Percentiles rank a stretch among this genome's conserved stretches.
These are phyloP conservation scores for Fusarium redolens DNA, from an alignment of 2,329 filamentous ascomycete genomes.

Conservation along the genomic window DNA sequence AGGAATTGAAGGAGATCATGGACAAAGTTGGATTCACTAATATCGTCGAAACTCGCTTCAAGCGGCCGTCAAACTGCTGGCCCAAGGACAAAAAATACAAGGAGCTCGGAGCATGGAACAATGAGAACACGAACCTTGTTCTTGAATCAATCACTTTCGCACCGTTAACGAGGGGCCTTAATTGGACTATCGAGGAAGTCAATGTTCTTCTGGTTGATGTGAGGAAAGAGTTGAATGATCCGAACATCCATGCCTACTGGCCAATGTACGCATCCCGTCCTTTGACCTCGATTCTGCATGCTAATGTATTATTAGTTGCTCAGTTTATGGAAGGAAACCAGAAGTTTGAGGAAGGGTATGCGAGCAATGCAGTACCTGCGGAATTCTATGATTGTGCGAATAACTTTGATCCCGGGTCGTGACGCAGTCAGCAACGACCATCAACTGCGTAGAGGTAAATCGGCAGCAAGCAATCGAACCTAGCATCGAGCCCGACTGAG, in stretches of 20 bases:
- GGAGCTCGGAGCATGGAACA: neutral
- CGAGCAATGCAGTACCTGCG: neutral
- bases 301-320: neutral
- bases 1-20: neutral
- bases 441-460: no score
- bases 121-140: neutral
- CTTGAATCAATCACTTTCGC: neutral
- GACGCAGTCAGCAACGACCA: neutral
- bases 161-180: neutral
- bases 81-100: neutral
- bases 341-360: neutral
- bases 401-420: neutral
- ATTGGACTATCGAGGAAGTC: neutral
- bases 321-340: neutral
- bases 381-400: neutral
- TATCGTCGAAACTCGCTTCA: neutral
- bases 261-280: neutral
- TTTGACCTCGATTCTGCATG: neutral
- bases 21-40: neutral
- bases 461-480: no score
- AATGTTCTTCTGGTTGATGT: neutral
- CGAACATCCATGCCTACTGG: neutral
- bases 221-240: neutral
- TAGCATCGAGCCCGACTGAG: no score
- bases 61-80: neutral